A percentile compares a stretch with the other conserved stretches of the same genome.
Evolutionary conservation across 2,329 filamentous ascomycete species (phyloP).

Genomic region (Stagonosporopsis tanaceti): DNA sequence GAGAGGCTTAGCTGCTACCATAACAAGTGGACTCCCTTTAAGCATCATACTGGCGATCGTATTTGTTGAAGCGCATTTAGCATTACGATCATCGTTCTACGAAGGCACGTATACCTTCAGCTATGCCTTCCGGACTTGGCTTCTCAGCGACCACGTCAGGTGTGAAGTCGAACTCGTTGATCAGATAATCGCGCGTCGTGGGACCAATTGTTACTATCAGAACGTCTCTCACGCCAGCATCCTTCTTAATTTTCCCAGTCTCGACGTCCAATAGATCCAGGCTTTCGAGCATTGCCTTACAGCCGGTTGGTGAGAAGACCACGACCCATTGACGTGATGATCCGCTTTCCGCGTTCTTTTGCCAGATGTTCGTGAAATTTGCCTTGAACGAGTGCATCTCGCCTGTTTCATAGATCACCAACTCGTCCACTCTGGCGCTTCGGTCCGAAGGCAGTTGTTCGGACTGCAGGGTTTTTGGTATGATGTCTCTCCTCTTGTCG

Average conservation of each 20-base stretch:
- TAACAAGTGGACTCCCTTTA: too few species aligned
- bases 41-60: background rate
- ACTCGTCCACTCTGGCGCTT: slow-evolving; percentile 75
- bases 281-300: slow-evolving; percentile 66
- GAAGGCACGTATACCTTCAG: slow-evolving; percentile 67
- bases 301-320: slow-evolving; percentile 71
- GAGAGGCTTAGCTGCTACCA: background rate
- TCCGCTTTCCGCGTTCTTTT: slow-evolving; percentile 51
- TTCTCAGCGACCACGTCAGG: slow-evolving; percentile 82
- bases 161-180: slow-evolving; percentile 68
- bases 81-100: background rate
- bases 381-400: slow-evolving; percentile 80
- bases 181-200: slow-evolving; percentile 82
- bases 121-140: slow-evolving; percentile 83
- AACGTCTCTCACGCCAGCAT: slow-evolving; percentile 53
- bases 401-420: slow-evolving; percentile 86
- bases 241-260: slow-evolving; percentile 46
- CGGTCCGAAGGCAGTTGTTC: slow-evolving; percentile 56
- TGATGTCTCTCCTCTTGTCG: slow-evolving; percentile 87
- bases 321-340: slow-evolving; percentile 71
- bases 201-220: slow-evolving; percentile 90
- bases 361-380: slow-evolving; percentile 67
- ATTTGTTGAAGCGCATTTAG: background rate
- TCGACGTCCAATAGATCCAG: slow-evolving; percentile 56
- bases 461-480: slow-evolving; percentile 79